Conservation (phyloP, 2,329 filamentous ascomycete genomes). For the Monosporascus sp. region DNA sequence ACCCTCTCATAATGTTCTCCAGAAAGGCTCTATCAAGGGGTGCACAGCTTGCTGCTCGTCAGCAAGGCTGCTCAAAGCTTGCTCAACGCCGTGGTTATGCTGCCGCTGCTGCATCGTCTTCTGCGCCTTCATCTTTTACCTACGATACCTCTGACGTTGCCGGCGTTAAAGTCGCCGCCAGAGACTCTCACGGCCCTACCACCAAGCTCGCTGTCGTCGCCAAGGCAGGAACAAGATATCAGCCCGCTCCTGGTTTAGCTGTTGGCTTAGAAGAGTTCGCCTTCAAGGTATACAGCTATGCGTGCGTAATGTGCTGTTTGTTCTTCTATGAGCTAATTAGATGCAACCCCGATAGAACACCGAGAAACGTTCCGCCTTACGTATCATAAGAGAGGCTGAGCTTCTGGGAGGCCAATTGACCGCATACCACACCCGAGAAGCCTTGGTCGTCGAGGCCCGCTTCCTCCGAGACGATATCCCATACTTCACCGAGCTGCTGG, state of each 20-base stretch:
- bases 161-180: slow-evolving; percentile 88
- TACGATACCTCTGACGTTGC: slow-evolving; percentile 83
- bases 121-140: slow-evolving; percentile 62
- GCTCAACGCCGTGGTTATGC: slow-evolving; percentile 48
- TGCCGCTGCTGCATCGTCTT: slow-evolving; percentile 55
- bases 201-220: slow-evolving; percentile 87
- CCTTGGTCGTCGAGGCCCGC: slow-evolving; percentile 85
- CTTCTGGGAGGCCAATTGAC: slow-evolving; percentile 87
- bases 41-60: slow-evolving; percentile 53
- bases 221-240: slow-evolving; percentile 91
- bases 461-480: slow-evolving; percentile 95
- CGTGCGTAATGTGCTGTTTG: not conserved
- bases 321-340: slow-evolving; percentile 43
- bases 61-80: slow-evolving; percentile 52
- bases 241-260: slow-evolving; percentile 83
- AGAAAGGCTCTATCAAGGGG: slow-evolving; percentile 55
- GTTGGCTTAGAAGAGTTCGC: slow-evolving; percentile 91
- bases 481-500: slow-evolving; percentile 94
- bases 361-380: slow-evolving; percentile 78
- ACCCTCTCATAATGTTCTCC: slow-evolving; percentile 57
- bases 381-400: slow-evolving; percentile 92
- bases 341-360: slow-evolving; percentile 61
- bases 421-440: slow-evolving; percentile 88
- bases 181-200: slow-evolving; percentile 83
- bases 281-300: slow-evolving; percentile 69